Percentiles rank a stretch among this genome's conserved stretches.
Evolutionary conservation across 768 basidiomycete genomes (phyloP).

Genomic region (Pulveroboletus sp.): DNA sequence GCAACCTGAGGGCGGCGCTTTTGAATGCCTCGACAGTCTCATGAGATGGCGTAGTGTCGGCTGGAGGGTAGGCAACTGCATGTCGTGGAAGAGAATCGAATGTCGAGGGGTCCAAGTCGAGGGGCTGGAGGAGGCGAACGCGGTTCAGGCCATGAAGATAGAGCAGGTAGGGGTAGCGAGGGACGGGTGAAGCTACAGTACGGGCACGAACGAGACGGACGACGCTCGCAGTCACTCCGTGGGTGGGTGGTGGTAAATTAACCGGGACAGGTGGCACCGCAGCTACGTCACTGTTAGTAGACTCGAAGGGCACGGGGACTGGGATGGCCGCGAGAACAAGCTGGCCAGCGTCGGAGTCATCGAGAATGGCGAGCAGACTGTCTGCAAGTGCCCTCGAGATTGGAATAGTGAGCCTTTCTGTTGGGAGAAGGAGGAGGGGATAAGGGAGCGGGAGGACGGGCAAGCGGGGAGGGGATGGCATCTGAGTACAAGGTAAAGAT

Average conservation of each 20-base stretch:
- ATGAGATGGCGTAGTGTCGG: slow-evolving; percentile 41
- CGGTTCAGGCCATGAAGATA: slow-evolving; percentile 70
- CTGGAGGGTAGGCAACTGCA: slow-evolving; percentile 44
- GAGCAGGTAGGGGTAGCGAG: slow-evolving; percentile 59
- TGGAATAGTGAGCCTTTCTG: slow-evolving; percentile 62
- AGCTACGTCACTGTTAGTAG: slow-evolving; percentile 4
- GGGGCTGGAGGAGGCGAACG: slow-evolving; percentile 47
- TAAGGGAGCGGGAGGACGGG: slow-evolving; percentile 66
- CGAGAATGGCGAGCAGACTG: slow-evolving; percentile 59
- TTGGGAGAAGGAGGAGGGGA: slow-evolving; percentile 73
- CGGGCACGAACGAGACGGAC: slow-evolving; percentile 64
- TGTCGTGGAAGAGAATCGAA: slow-evolving; percentile 35
- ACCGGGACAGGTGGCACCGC: not conserved
- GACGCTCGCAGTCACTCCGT: slow-evolving; percentile 69
- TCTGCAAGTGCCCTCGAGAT: slow-evolving; percentile 59
- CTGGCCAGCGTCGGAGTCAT: slow-evolving; percentile 58
- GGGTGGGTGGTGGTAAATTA: slow-evolving; percentile 38
- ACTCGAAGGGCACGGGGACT: slow-evolving; percentile 29
- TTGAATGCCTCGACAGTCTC: slow-evolving; percentile 66
- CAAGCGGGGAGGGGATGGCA: slow-evolving; percentile 39
- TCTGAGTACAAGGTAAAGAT: slow-evolving; percentile 1
- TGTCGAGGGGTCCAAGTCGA: slow-evolving; percentile 25
- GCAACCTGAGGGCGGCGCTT: slow-evolving; percentile 55
- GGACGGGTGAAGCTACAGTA: slow-evolving; percentile 28
- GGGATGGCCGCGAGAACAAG: slow-evolving; percentile 70